Conservation (phyloP, 805 yeast species). For the Candida wancherniae region DNA sequence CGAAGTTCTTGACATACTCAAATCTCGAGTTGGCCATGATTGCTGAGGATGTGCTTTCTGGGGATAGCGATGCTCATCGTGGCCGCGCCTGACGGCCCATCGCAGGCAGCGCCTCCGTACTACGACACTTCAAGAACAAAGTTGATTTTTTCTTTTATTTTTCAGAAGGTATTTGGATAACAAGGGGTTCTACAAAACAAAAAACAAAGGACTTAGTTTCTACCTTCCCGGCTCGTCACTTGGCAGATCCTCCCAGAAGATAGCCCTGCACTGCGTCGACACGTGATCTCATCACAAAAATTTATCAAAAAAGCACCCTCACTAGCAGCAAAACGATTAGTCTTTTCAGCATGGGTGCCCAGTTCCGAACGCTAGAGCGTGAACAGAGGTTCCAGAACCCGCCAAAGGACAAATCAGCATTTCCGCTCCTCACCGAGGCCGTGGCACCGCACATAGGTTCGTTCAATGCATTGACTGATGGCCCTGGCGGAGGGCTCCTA, state of each 20-base stretch:
- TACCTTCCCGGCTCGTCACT: too few relatives aligned
- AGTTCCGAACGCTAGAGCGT: constrained; percentile 80
- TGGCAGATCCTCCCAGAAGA: too few relatives aligned
- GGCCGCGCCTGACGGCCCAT: neutral
- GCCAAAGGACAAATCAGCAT: constrained; percentile 79
- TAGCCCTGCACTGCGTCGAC: constrained; percentile 5
- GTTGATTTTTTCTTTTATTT: too few relatives aligned
- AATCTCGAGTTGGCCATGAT: constrained; percentile 87
- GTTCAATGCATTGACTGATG: constrained; percentile 90
- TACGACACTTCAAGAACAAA: too few relatives aligned
- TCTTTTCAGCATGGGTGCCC: constrained; percentile 40
- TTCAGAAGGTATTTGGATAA: too few relatives aligned
- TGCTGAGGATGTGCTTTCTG: neutral
- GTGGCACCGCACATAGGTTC: constrained; percentile 95
- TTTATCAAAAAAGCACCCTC: constrained; percentile 12
- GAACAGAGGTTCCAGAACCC: constrained; percentile 84
- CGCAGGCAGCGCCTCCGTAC: constrained; percentile 2
- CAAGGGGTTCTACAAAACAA: too few relatives aligned
- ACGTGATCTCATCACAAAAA: constrained; percentile 19
- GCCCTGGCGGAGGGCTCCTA: constrained; percentile 77
- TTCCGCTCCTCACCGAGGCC: constrained; percentile 80
- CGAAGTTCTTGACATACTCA: constrained; percentile 84
- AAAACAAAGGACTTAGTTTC: too few relatives aligned
- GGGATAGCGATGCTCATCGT: neutral
- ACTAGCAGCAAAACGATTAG: constrained; percentile 1